Evolutionary conservation across 1,139 yeast species (phyloP), one percentile per base, ranked within the genome.

Genomic region (Nakaseomyces sp.): DNA sequence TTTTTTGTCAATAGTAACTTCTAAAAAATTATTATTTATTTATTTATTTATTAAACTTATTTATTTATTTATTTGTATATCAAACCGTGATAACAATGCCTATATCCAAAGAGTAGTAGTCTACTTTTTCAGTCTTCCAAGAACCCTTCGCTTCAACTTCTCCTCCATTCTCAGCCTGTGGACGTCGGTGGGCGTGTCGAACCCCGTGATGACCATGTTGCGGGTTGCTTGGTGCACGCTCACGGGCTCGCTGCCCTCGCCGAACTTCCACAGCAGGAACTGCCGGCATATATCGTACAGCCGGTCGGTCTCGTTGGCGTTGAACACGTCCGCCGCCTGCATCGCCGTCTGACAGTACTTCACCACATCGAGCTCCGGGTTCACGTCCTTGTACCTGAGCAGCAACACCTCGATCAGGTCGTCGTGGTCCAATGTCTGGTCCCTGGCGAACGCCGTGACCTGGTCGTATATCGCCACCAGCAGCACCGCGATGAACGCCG

Each of bases 321-420:
- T 46, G 52, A 55, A 58, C 37, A 50, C 37, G 37, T 58, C 62
- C 42, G 53, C 50, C 20, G 60, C 43, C 17, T 48, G 46, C 22
- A 56, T 55, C 3, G 60, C 55, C 40, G 49, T 45, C 30, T 50
- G 45, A 48, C 62, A 55, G 22, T 60, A 42, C 30, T 52, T 53
- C 4, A 53, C 50, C n/a, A 54, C 28, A 15, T 35, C 38, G 28
- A 35, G 9, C 10, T 20, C 5, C 13, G 35, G 32, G 20, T 35
- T 35, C 46, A 41, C 54, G 50, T 67, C 62, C 1, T 84, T 83
- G 55, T 78, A 80, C 57, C 79, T 86, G 41, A 81, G 64, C 28
- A 81, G 59, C 24, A 78, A 52, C 18, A 35, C 28, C 30, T 75
- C 73, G 28, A 81, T 65, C 3, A 79, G 70, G 52, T 81, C 88